Percentiles rank a stretch among this genome's conserved stretches.
Evolutionary conservation across 495 filamentous ascomycete genomes (phyloP).

Genomic region (Cercophora samala): DNA sequence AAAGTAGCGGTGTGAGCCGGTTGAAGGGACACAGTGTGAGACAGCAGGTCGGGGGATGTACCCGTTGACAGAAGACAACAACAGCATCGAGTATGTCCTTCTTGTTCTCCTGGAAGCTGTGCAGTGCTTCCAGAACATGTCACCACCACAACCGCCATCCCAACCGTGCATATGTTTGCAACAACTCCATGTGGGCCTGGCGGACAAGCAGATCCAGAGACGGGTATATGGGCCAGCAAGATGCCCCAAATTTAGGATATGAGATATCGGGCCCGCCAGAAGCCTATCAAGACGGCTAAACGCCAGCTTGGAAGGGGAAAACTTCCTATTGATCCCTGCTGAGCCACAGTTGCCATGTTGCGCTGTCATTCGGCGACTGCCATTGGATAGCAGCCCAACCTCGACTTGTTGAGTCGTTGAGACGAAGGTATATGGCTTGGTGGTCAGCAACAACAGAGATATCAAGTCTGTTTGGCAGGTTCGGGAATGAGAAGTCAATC

Average conservation of each 20-base stretch:
- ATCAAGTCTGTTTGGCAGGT: neutral
- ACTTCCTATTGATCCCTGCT: neutral
- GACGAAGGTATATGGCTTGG: neutral
- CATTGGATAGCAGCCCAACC: neutral
- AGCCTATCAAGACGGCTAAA: neutral
- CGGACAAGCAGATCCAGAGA: neutral
- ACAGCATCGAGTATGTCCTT: conserved; percentile 1
- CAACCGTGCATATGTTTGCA: neutral
- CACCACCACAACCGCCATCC: neutral
- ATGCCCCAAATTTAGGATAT: neutral
- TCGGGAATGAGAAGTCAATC: neutral
- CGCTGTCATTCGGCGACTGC: too few species aligned
- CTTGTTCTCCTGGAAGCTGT: conserved; percentile 2
- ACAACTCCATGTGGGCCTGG: neutral
- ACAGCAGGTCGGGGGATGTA: conserved; percentile 22
- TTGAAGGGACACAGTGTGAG: conserved; percentile 29
- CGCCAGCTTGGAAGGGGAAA: conserved; percentile 1
- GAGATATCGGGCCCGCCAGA: neutral
- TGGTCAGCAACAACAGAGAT: conserved; percentile 1
- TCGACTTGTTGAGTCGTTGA: neutral
- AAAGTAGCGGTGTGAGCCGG: conserved; percentile 38
- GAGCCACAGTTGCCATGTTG: neutral
- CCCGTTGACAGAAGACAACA: conserved; percentile 21
- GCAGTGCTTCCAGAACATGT: neutral
- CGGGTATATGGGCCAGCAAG: neutral